Conservation (phyloP, 2,329 filamentous ascomycete species). For the Xylariaceae sp. region DNA sequence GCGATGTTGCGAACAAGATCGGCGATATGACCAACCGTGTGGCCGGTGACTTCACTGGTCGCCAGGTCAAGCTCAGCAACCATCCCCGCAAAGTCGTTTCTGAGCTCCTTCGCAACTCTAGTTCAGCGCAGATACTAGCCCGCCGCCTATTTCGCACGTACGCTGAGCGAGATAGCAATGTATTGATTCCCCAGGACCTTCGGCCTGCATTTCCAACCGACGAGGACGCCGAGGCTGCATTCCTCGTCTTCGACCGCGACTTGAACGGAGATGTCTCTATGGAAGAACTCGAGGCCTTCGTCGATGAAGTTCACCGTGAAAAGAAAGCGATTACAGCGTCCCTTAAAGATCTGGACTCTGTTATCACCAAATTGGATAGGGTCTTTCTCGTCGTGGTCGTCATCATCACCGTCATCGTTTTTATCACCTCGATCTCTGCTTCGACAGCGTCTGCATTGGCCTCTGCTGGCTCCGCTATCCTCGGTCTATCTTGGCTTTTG, state of each 20-base stretch:
- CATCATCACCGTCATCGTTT: slow-evolving; percentile 78
- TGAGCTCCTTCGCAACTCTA: slow-evolving; percentile 69
- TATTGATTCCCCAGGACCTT: slow-evolving; percentile 75
- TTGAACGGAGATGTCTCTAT: slow-evolving; percentile 95
- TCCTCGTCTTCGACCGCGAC: slow-evolving; percentile 92
- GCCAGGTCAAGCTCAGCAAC: slow-evolving; percentile 60
- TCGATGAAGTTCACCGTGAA: slow-evolving; percentile 90
- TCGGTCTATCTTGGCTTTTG: slow-evolving; percentile 90
- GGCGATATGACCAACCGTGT: slow-evolving; percentile 76
- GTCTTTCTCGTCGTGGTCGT: slow-evolving; percentile 85
- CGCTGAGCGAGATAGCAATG: slow-evolving; percentile 70
- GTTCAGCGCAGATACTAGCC: slow-evolving; percentile 78
- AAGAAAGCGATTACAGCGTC: slow-evolving; percentile 94
- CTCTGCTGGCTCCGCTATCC: slow-evolving; percentile 80
- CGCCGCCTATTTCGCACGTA: slow-evolving; percentile 87
- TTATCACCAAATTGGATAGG: slow-evolving; percentile 84
- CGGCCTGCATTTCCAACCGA: slow-evolving; percentile 73
- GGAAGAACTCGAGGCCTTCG: slow-evolving; percentile 89
- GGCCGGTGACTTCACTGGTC: slow-evolving; percentile 88
- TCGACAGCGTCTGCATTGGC: slow-evolving; percentile 90
- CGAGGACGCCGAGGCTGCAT: slow-evolving; percentile 86
- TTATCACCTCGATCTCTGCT: slow-evolving; percentile 84
- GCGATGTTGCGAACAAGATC: slow-evolving; percentile 73
- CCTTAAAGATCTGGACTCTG: slow-evolving; percentile 90
- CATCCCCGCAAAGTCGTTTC: slow-evolving; percentile 84